Percentiles rank a stretch among this genome's conserved stretches.
Conservation (phyloP, 805 yeast genomes). For the Zygosaccharomyces lentus region DNA sequence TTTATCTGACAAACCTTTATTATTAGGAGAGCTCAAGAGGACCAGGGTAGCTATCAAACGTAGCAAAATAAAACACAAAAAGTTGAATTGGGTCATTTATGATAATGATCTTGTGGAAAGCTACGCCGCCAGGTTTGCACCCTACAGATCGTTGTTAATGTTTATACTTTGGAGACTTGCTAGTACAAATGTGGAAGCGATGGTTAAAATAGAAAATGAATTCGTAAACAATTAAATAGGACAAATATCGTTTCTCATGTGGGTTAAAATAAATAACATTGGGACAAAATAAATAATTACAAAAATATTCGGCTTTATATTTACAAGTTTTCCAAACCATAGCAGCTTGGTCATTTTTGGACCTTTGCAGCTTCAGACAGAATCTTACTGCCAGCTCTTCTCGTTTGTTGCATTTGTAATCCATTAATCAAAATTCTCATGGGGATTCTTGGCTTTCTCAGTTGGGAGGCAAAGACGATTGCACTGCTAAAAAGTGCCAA, state of each 20-base stretch:
- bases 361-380: slow-evolving; percentile 37
- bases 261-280: neutral
- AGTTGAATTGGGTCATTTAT: slow-evolving; percentile 61
- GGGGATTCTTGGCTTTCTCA: slow-evolving; percentile 53
- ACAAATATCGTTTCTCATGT: neutral
- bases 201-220: slow-evolving; percentile 30
- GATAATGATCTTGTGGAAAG: slow-evolving; percentile 55
- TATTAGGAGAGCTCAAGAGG: slow-evolving; percentile 43
- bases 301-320: neutral
- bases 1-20: slow-evolving; percentile 48
- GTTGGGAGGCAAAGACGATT: slow-evolving; percentile 54
- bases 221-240: slow-evolving; percentile 15
- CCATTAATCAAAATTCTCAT: slow-evolving; percentile 37
- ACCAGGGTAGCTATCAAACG: slow-evolving; percentile 36
- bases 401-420: slow-evolving; percentile 31
- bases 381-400: slow-evolving; percentile 32
- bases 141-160: slow-evolving; percentile 67
- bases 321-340: neutral
- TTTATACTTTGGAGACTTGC: slow-evolving; percentile 69
- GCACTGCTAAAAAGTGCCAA: slow-evolving; percentile 78
- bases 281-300: slow-evolving; percentile 4
- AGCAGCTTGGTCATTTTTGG: slow-evolving; percentile 11
- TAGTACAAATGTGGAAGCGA: slow-evolving; percentile 50
- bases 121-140: slow-evolving; percentile 56
- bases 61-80: slow-evolving; percentile 39